phyloP scores from a whole-genome alignment of 2,329 filamentous ascomycete genomes.

The Arthroderma sp. region DNA sequence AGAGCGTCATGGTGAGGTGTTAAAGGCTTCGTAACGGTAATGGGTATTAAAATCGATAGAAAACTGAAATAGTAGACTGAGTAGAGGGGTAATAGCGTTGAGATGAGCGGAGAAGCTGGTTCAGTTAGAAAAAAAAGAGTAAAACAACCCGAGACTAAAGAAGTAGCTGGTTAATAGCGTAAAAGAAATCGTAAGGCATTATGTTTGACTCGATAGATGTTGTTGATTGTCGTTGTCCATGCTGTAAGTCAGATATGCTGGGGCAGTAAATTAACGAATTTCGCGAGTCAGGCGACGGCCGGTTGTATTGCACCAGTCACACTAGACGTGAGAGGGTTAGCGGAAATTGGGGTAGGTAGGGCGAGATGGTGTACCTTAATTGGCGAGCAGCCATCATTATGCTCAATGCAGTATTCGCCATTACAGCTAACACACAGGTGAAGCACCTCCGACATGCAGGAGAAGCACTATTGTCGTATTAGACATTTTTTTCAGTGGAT shows the following conservation, averaged over 20 bases:
- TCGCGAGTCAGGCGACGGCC: background rate
- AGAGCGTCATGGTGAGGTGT: background rate
- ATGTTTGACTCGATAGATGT: background rate
- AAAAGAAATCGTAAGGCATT: background rate
- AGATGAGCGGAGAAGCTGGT: background rate
- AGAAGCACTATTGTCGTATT: conserved; percentile 39
- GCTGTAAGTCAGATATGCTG: background rate
- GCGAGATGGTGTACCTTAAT: conserved; percentile 31
- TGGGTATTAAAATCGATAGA: background rate
- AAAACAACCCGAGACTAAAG: background rate
- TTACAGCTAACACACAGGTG: conserved; percentile 58
- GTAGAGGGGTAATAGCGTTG: background rate
- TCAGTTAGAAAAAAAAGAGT: background rate
- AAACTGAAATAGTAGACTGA: background rate
- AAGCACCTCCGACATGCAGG: conserved; percentile 61
- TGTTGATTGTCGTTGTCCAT: background rate
- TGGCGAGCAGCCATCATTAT: conserved; percentile 69
- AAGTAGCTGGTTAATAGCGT: background rate
- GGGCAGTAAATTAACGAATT: background rate
- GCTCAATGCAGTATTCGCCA: conserved; percentile 68
- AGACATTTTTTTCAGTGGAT: background rate
- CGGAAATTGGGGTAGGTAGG: background rate
- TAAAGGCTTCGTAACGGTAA: background rate
- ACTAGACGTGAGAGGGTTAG: conserved; percentile 15
- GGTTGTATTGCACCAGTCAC: conserved; percentile 32